Base-by-base conservation (phyloP, 768 basidiomycete genomes). In the Omphalotus guepiniiformis region DNA sequence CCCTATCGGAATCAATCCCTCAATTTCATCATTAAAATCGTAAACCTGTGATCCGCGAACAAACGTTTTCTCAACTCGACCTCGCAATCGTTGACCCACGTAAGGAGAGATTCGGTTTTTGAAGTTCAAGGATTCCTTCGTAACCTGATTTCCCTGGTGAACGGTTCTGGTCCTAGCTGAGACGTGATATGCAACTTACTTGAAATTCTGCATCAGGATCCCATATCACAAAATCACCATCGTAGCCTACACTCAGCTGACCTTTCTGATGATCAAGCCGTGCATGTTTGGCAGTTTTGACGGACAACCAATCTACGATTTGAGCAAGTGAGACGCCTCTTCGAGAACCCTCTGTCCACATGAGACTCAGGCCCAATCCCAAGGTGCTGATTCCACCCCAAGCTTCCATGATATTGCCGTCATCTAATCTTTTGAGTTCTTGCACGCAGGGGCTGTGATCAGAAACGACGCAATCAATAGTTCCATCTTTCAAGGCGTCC, bases 361-460 rank as follows among this genome's bases (percentile, higher is more conserved):
- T 58, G 42, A 96, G 66, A 60, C 88, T 88, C 38, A 97, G 63
- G 0, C 95, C 96, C 15, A 98, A 72, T 3, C 95, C 95, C 19
- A 99, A 75, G 4, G 89, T 85, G 51, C 86, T 88, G 53, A 99
- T 90, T 0, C 95, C 95, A 34, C 95, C 95, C 95, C 95, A 97
- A 0, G 94, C 90, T 18, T 70, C 64, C 85, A 96, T 88, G 51
- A 97, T 74, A 58, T 93, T 78, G 1, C 93, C 89, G 35, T 78
- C 75, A 23, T 84, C 83, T 28, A 83, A 63, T 51, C 76, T 78
- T 71, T 98, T 99, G 50, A 99, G 69, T 55, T 83, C 81, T 19
- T 79, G 69, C 11, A 88, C 74, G 64, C 94, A 97, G 13, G 94
- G 94, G 53, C 90, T 93, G 61, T 99, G 95, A 67, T 99, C 95